These are phyloP conservation scores for Starmerella scarabaei DNA, from an alignment of 805 yeast genomes.

Conservation along the genomic window DNA sequence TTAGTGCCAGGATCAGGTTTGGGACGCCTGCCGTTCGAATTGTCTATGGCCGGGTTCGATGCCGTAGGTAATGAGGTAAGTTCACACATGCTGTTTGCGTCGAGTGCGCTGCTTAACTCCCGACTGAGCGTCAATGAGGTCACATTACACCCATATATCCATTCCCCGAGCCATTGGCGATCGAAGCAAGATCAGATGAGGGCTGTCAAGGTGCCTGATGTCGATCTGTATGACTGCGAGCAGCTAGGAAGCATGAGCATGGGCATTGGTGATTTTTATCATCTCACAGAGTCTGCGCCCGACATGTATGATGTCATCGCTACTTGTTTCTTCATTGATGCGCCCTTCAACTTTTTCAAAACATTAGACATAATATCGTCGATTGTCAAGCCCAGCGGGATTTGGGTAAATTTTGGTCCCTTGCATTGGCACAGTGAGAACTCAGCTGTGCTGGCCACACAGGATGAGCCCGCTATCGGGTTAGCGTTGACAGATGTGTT, in stretches of 20 bases:
- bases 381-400: conserved; percentile 35
- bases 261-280: conserved; percentile 61
- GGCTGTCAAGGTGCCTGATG: conserved; percentile 30
- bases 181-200: conserved; percentile 41
- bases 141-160: conserved; percentile 34
- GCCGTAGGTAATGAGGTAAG: conserved; percentile 76
- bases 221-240: conserved; percentile 16
- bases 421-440: conserved; percentile 61
- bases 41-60: conserved; percentile 32
- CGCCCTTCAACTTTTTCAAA: conserved; percentile 71
- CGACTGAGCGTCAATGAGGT: conserved; percentile 8
- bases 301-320: conserved; percentile 28
- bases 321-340: conserved; percentile 69
- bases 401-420: conserved; percentile 76
- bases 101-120: conserved; percentile 24
- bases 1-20: conserved; percentile 85
- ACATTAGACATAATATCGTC: conserved; percentile 52
- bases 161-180: conserved; percentile 55
- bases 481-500: conserved; percentile 44
- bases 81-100: conserved; percentile 59
- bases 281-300: conserved; percentile 44
- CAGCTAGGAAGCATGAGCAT: conserved; percentile 42
- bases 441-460: conserved; percentile 21
- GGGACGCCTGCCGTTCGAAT: conserved; percentile 67
- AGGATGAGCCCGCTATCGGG: conserved; percentile 40